phyloP scores from a whole-genome alignment of 176 grass and related monocot genomes.

The maize (Zea mays) region DNA sequence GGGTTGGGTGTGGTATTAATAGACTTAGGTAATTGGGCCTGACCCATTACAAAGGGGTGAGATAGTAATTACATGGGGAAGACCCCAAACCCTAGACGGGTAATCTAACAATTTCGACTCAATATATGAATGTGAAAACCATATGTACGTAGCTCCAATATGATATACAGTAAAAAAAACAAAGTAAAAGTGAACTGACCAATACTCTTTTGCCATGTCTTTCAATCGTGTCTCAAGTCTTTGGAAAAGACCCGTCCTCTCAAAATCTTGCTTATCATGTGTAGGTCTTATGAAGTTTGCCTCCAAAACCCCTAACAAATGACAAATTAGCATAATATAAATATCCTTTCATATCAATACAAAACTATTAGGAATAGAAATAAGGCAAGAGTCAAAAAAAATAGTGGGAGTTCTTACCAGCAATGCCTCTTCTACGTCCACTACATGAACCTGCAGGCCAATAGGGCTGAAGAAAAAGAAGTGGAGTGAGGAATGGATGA shows the following conservation, averaged over 20 bases:
- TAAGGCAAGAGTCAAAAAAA: conserved; percentile 13
- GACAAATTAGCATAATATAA: background rate
- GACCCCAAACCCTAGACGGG: too few species aligned
- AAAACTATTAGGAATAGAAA: background rate
- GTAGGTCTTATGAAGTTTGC: conserved; percentile 61
- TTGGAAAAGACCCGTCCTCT: conserved; percentile 50
- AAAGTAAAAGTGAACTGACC: conserved; percentile 39
- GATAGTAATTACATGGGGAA: too few species aligned
- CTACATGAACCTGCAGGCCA: conserved; percentile 18
- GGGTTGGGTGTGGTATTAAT: too few species aligned
- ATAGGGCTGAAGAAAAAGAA: conserved; percentile 48
- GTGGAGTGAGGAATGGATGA: background rate
- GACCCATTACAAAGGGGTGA: too few species aligned
- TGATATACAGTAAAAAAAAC: background rate
- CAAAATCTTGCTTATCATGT: conserved; percentile 72
- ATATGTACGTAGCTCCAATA: background rate
- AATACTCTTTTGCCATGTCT: conserved; percentile 57
- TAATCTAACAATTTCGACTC: too few species aligned
- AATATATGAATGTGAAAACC: background rate
- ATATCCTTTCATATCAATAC: background rate
- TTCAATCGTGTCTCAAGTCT: conserved; percentile 55
- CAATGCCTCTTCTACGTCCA: conserved; percentile 30
- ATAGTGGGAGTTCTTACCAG: conserved; percentile 42
- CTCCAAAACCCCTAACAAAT: conserved; percentile 57
- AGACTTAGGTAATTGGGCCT: too few species aligned